Percentiles rank a stretch among this genome's conserved stretches.
Evolutionary conservation across 177 flowering plant species (phyloP).

Genomic region (Vitis hybrid): DNA sequence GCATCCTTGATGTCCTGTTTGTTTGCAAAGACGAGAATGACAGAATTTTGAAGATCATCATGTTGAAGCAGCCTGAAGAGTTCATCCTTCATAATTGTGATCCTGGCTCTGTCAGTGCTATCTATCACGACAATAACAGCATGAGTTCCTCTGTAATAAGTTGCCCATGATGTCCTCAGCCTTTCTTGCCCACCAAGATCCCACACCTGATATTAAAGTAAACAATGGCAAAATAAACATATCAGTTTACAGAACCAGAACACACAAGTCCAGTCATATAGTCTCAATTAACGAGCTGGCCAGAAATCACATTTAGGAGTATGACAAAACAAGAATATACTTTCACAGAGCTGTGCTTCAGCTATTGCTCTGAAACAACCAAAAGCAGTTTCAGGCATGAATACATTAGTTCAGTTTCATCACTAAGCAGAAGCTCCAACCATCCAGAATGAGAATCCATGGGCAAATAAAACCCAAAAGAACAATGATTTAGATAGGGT

Average conservation of each 20-base stretch:
- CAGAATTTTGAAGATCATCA: constrained; percentile 79
- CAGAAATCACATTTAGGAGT: no score
- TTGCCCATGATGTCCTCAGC: constrained; percentile 93
- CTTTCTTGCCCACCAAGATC: constrained; percentile 99
- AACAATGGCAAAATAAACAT: constrained; percentile 2
- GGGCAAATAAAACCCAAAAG: no score
- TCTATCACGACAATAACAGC: constrained; percentile 91
- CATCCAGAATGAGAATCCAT: no score
- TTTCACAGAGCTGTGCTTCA: no score
- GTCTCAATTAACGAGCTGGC: background rate
- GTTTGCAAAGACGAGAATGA: constrained; percentile 86
- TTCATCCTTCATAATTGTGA: constrained; percentile 89
- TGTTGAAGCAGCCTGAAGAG: constrained; percentile 83
- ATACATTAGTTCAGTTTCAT: no score
- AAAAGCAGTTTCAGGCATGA: no score
- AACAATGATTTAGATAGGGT: no score
- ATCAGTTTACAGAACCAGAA: background rate
- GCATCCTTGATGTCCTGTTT: constrained; percentile 96
- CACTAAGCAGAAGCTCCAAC: no score
- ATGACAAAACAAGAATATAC: no score
- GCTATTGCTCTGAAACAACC: no score
- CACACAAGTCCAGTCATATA: background rate
- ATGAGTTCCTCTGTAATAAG: constrained; percentile 97
- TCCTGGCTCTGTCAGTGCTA: constrained; percentile 93
- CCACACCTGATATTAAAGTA: constrained; percentile 62